These are phyloP conservation scores for Thraustochytrium striatum DNA, from an alignment of 352 stramenopile species.

Conservation along the genomic window DNA sequence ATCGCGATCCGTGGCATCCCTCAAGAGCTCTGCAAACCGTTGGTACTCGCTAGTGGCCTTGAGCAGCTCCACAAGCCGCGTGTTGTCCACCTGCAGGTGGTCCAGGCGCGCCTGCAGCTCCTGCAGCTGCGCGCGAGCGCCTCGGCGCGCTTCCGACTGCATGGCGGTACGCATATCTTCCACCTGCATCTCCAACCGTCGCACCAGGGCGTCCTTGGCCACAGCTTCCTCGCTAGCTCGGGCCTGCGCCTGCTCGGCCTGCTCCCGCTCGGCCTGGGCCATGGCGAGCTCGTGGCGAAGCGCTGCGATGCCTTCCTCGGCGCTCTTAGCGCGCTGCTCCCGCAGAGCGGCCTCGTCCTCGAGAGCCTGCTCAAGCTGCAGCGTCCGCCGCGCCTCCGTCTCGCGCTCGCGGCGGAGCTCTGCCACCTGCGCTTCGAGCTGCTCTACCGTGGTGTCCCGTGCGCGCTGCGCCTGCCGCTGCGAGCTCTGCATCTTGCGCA, in stretches of 20 bases:
- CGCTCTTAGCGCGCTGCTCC: constrained; percentile 5
- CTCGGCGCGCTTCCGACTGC: constrained; percentile 12
- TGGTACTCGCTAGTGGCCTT: neutral
- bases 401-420: neutral
- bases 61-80: constrained; percentile 10
- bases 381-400: neutral
- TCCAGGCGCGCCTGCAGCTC: constrained; percentile 19
- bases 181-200: neutral
- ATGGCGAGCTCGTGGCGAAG: neutral
- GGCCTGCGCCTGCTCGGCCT: neutral
- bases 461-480: neutral
- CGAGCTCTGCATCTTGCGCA: neutral
- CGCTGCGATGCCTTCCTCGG: neutral
- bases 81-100: constrained; percentile 33
- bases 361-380: no score
- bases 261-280: neutral
- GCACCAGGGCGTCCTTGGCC: neutral
- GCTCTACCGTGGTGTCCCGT: neutral
- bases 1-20: neutral
- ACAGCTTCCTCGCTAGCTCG: neutral
- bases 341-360: neutral
- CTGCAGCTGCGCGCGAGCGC: neutral
- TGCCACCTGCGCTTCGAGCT: neutral
- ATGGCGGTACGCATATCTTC: neutral
- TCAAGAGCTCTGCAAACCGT: neutral